Conservation (phyloP, 2,329 filamentous ascomycete genomes). For the Neobulgaria alba region DNA sequence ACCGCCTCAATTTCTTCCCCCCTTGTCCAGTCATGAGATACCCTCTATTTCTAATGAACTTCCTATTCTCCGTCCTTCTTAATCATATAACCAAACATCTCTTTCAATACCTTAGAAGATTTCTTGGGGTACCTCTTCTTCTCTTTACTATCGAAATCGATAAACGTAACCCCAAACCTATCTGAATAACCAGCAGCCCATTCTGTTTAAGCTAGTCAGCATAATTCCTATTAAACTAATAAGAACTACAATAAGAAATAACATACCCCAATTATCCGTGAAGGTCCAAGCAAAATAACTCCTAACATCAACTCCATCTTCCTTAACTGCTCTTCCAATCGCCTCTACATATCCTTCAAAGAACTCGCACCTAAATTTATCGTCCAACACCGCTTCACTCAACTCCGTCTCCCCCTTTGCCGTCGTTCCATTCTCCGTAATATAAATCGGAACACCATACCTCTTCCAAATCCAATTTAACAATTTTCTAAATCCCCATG, state of each 20-base stretch:
- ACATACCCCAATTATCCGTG: slow-evolving; percentile 45
- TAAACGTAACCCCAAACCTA: slow-evolving; percentile 72
- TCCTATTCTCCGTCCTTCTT: slow-evolving; percentile 39
- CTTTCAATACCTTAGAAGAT: slow-evolving; percentile 62
- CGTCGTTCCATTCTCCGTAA: slow-evolving; percentile 82
- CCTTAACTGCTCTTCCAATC: slow-evolving; percentile 60
- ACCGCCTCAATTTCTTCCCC: too few relatives aligned
- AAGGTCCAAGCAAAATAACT: slow-evolving; percentile 83
- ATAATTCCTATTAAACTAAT: too few relatives aligned
- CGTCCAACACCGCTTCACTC: slow-evolving; percentile 60
- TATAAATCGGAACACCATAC: slow-evolving; percentile 71
- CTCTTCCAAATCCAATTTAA: slow-evolving; percentile 69
- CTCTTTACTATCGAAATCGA: slow-evolving; percentile 63
- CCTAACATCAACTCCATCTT: slow-evolving; percentile 68
- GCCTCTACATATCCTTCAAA: slow-evolving; percentile 69
- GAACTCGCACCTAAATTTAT: slow-evolving; percentile 73
- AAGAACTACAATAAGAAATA: background rate
- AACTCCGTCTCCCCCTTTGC: slow-evolving; percentile 72
- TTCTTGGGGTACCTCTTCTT: slow-evolving; percentile 78
- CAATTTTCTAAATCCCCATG: slow-evolving; percentile 67
- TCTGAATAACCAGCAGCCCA: slow-evolving; percentile 73
- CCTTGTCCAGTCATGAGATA: too few relatives aligned
- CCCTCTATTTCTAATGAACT: background rate
- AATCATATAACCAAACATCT: slow-evolving; percentile 63
- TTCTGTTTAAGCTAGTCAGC: slow-evolving; percentile 12